Conservation (phyloP, 192 early-diverging fungal genomes). For the Pecoramyces ruminantium region DNA sequence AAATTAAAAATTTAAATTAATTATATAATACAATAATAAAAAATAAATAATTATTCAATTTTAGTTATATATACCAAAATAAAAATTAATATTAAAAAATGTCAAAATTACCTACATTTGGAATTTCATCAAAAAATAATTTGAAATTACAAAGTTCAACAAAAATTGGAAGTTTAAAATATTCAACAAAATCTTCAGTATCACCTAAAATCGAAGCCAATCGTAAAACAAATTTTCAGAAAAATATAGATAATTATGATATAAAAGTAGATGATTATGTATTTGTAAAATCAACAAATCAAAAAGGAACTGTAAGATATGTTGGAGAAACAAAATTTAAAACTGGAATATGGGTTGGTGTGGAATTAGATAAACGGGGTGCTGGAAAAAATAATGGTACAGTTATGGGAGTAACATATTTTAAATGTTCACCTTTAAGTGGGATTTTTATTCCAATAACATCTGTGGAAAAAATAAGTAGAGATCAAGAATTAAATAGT, state of each 20-base stretch:
- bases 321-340: slow-evolving; percentile 59
- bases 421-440: slow-evolving; percentile 43
- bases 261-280: slow-evolving; percentile 49
- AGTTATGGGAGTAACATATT: slow-evolving; percentile 50
- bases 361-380: slow-evolving; percentile 52
- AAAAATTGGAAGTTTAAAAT: not conserved
- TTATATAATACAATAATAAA: no score
- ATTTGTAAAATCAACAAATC: slow-evolving; percentile 31
- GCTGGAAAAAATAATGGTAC: slow-evolving; percentile 65
- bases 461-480: not conserved
- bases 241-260: slow-evolving; percentile 10
- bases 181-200: not conserved
- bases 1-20: no score
- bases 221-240: not conserved
- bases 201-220: not conserved
- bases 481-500: not conserved
- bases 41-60: no score
- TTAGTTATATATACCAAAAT: not conserved
- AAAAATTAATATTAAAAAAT: not conserved
- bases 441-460: slow-evolving; percentile 42
- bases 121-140: not conserved
- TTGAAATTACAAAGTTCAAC: not conserved
- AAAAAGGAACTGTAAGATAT: slow-evolving; percentile 48
- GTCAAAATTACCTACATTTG: not conserved
- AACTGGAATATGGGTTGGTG: slow-evolving; percentile 60